Evolutionary conservation across 1,139 yeast genomes (phyloP).

Genomic region (Blastobotrys indianensis): DNA sequence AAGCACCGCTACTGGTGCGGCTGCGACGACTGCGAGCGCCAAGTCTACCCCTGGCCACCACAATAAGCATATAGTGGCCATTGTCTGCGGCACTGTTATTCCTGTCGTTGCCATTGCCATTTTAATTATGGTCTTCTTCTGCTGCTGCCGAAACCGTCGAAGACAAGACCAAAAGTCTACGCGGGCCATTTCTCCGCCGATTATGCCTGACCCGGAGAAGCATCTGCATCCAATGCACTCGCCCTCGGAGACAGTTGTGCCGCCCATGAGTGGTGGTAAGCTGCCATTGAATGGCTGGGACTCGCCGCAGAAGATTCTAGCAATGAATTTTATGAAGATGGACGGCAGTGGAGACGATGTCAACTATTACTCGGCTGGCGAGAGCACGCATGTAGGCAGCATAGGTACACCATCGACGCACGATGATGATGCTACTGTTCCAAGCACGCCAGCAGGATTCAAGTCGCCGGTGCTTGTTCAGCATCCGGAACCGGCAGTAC

Average conservation of each 20-base stretch:
- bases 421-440: constrained; percentile 3
- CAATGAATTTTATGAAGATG: constrained; percentile 33
- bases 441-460: constrained; percentile 6
- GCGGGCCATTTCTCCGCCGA: constrained; percentile 27
- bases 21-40: constrained; percentile 17
- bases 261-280: neutral
- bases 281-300: constrained; percentile 23
- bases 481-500: neutral
- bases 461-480: constrained; percentile 1
- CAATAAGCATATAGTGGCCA: constrained; percentile 53
- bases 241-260: constrained; percentile 2
- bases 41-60: constrained; percentile 20
- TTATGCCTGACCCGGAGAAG: constrained; percentile 21
- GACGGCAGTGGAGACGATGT: constrained; percentile 25
- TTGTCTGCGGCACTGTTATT: constrained; percentile 83
- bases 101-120: constrained; percentile 52
- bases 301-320: constrained; percentile 34
- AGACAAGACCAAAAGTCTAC: constrained; percentile 24
- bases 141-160: constrained; percentile 50
- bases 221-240: constrained; percentile 14
- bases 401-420: constrained; percentile 9
- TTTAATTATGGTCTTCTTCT: constrained; percentile 46
- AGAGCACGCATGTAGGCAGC: constrained; percentile 40
- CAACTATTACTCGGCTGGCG: constrained; percentile 19
- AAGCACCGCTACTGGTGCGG: constrained; percentile 12